Conservation (phyloP, 2,329 filamentous ascomycete species). For the Beauveria pseudobassiana region DNA sequence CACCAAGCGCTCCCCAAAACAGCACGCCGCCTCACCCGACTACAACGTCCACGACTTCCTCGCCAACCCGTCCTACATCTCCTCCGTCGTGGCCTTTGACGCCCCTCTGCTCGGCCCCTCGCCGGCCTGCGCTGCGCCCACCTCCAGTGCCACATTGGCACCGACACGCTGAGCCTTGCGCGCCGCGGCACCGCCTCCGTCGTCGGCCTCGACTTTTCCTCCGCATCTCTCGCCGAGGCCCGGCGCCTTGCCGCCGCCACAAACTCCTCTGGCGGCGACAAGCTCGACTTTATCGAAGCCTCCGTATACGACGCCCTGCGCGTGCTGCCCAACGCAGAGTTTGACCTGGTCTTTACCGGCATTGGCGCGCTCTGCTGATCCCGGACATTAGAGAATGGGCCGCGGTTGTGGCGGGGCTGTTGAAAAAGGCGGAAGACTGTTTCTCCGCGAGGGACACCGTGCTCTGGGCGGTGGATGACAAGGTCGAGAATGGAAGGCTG, state of each 20-base stretch:
- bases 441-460: conserved; percentile 13
- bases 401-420: conserved; percentile 9
- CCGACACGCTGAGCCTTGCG: conserved; percentile 14
- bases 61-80: neutral
- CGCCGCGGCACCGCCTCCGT: conserved; percentile 14
- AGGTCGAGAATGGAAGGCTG: neutral
- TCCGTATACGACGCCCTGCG: conserved; percentile 11
- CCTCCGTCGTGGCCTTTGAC: conserved; percentile 11
- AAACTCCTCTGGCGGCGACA: conserved; percentile 7
- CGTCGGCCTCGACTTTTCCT: conserved; percentile 15
- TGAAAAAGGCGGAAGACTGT: conserved; percentile 12
- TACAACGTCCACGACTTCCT: conserved; percentile 11
- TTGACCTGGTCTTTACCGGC: conserved; percentile 15
- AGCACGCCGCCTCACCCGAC: conserved; percentile 12
- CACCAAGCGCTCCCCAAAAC: neutral
- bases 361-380: conserved; percentile 15
- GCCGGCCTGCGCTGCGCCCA: conserved; percentile 12
- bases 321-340: neutral
- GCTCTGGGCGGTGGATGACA: conserved; percentile 12
- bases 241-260: conserved; percentile 10
- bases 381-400: conserved; percentile 12
- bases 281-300: conserved; percentile 12
- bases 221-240: conserved; percentile 9
- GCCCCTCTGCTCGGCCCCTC: conserved; percentile 8
- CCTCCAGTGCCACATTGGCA: conserved; percentile 16